Evolutionary conservation across 2,329 filamentous ascomycete genomes (phyloP).

Genomic region (Pseudogymnoascus sp.): DNA sequence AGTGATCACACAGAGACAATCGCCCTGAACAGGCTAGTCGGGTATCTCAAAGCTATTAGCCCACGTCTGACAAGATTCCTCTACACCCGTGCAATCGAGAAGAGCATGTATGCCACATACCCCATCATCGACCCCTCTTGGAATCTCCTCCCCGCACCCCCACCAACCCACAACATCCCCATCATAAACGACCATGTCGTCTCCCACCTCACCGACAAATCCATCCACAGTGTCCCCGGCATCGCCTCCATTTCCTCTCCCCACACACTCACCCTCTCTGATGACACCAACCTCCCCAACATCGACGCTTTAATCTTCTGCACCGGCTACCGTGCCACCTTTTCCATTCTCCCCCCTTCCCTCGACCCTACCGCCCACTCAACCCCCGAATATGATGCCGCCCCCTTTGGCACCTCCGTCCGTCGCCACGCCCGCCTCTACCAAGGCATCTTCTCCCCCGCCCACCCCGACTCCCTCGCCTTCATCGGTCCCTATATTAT

Average conservation of each 20-base stretch:
- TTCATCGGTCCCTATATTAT: too few species aligned
- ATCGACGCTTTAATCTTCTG: constrained; percentile 30
- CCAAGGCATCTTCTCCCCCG: too few species aligned
- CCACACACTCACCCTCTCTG: constrained; percentile 24
- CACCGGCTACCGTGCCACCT: constrained; percentile 28
- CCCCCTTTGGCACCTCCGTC: too few species aligned
- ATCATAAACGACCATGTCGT: constrained; percentile 24
- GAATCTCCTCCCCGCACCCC: constrained; percentile 25
- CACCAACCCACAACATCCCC: constrained; percentile 20
- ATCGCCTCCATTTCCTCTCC: constrained; percentile 20
- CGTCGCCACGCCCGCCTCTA: too few species aligned
- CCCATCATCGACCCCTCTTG: constrained; percentile 27
- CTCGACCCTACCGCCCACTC: not conserved
- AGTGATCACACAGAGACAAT: not conserved
- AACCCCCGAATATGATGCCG: too few species aligned
- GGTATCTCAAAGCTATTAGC: not conserved
- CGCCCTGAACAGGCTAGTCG: not conserved
- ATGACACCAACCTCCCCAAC: constrained; percentile 23
- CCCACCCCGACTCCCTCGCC: too few species aligned
- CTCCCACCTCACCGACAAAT: constrained; percentile 22
- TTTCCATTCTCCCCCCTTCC: constrained; percentile 16
- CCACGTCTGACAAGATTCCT: not conserved
- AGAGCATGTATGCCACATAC: constrained; percentile 26
- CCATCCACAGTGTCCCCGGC: constrained; percentile 23
- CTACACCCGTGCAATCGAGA: constrained; percentile 24